These are phyloP conservation scores for Capsicum pubescens DNA, from an alignment of 257 asterid genomes.

Conservation along the genomic window DNA sequence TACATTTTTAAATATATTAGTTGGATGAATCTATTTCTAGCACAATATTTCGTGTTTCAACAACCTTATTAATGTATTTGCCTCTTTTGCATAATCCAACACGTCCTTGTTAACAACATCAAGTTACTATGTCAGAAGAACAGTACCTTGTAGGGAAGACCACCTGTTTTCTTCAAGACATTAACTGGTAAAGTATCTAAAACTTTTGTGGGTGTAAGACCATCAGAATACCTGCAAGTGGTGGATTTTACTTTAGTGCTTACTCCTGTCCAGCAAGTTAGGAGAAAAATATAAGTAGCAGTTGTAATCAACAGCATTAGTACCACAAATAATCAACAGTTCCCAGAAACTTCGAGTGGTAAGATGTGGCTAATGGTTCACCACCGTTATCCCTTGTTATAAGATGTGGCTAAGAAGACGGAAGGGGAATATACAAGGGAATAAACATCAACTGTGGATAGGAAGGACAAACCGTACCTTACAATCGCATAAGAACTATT, in stretches of 20 bases:
- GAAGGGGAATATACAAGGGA: conserved; percentile 20
- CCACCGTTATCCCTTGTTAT: conserved; percentile 40
- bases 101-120: not conserved
- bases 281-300: not conserved
- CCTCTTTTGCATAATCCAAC: not conserved
- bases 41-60: not conserved
- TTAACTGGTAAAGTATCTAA: conserved; percentile 44
- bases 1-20: not conserved
- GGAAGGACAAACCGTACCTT: conserved; percentile 33
- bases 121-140: not conserved
- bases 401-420: conserved; percentile 35
- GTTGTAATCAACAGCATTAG: not conserved
- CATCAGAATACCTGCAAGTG: conserved; percentile 44
- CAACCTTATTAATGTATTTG: not conserved
- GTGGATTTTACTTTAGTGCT: not conserved
- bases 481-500: conserved; percentile 46
- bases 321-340: conserved; percentile 55
- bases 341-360: conserved; percentile 52
- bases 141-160: conserved; percentile 48
- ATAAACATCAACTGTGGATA: not conserved
- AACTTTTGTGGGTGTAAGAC: conserved; percentile 47
- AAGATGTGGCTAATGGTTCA: conserved; percentile 52
- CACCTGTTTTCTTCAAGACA: conserved; percentile 41
- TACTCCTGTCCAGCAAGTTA: not conserved
- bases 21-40: not conserved